Evolutionary conservation across 2,329 filamentous ascomycete genomes (phyloP).

Genomic region (Davidsoniella virescens): DNA sequence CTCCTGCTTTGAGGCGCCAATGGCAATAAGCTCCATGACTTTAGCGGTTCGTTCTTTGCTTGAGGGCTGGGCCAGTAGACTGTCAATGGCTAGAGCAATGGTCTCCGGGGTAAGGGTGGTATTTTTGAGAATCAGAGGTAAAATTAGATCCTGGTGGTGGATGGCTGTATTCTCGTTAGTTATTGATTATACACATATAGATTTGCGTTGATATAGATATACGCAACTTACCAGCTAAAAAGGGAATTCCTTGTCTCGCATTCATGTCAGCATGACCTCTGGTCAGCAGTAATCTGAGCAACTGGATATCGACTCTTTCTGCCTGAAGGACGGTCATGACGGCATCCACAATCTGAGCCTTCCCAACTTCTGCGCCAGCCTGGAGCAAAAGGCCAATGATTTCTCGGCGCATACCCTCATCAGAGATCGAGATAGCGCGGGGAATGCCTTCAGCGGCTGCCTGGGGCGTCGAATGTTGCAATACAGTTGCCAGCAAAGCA

Average conservation of each 20-base stretch:
- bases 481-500: constrained; percentile 27
- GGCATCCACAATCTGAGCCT: constrained; percentile 26
- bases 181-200: not conserved
- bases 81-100: constrained; percentile 27
- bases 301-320: constrained; percentile 32
- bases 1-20: constrained; percentile 24
- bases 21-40: constrained; percentile 29
- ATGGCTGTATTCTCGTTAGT: constrained; percentile 20
- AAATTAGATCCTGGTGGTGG: constrained; percentile 29
- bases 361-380: constrained; percentile 28
- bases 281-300: constrained; percentile 32
- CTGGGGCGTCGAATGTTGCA: constrained; percentile 30
- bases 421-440: constrained; percentile 29
- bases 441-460: constrained; percentile 32
- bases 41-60: constrained; percentile 33
- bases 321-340: constrained; percentile 27
- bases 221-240: constrained; percentile 22
- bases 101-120: constrained; percentile 29
- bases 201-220: no score
- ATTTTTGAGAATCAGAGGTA: constrained; percentile 30
- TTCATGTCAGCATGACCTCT: constrained; percentile 39
- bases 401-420: constrained; percentile 27
- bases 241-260: constrained; percentile 26
- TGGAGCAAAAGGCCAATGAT: constrained; percentile 32
- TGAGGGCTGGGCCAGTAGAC: constrained; percentile 26